Evolutionary conservation across 148 eudicot species (phyloP), one percentile per base, ranked within the genome.

Genomic region (Rhododendron simsii): DNA sequence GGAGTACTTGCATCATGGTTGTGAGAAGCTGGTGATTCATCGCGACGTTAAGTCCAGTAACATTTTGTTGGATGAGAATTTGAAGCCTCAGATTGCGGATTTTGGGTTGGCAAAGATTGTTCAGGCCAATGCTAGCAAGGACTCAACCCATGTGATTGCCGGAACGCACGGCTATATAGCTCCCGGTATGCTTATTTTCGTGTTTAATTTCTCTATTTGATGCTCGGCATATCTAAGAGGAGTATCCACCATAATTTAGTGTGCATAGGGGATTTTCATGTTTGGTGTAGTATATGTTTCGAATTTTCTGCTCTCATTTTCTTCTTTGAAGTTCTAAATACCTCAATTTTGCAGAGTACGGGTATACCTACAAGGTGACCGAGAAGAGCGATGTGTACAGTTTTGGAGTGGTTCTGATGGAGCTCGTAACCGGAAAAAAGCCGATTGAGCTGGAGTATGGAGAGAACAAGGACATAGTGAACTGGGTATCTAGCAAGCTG

Each of bases 401-500:
- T 84, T 97, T 97, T 26, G 99, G 99, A 81, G 98, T 97, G 4
- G 98, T 97, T n/a, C 59, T 97, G 51, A 94, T 97, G 98, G 99
- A 97, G 83, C 91, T 97, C 18, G 95, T 97, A 39, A 94, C 96
- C 0, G 99, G 99, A 2, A 97, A 93, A 88, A 95, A 89, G 89
- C 98, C 99, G 20, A 94, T 94, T 9, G 98, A 97, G 85, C 86
- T 94, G 0, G 95, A 94, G 84, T 97, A 88, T 5, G 99, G 98
- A 75, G 95, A 94, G 5, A 93, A 88, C 88, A 93, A 89, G 84
- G 98, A 95, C 88, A 91, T 97, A 67, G 98, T 95, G 37, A 87
- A 86, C 15, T 97, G 98, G 98, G 92, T 97, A 5, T 92, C 92
- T 8, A 89, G 95, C 92, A 94, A 94, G 2, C 39, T 95, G 88